These are phyloP conservation scores for Neonectria coccinea DNA, from an alignment of 2,329 filamentous ascomycete genomes.

Conservation along the genomic window DNA sequence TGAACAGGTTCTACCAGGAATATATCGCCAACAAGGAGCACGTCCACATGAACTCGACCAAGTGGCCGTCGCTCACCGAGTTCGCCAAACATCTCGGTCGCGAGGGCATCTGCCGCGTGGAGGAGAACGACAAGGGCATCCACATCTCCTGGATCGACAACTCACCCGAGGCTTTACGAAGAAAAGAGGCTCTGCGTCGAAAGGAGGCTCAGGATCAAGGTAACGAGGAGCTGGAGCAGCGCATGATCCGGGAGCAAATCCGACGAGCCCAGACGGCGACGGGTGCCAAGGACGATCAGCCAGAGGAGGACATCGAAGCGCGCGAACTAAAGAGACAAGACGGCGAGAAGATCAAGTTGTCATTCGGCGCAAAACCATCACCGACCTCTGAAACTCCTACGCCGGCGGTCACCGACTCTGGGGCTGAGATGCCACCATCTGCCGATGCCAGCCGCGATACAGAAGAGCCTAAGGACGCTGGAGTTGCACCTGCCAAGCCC, in stretches of 20 bases:
- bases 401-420: conserved; percentile 20
- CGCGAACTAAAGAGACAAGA: conserved; percentile 70
- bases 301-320: conserved; percentile 56
- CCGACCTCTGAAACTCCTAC: conserved; percentile 38
- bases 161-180: conserved; percentile 82
- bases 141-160: conserved; percentile 94
- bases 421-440: conserved; percentile 23
- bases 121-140: conserved; percentile 88
- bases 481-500: conserved; percentile 48
- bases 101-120: conserved; percentile 89
- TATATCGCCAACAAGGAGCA: conserved; percentile 91
- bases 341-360: conserved; percentile 81
- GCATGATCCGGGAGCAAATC: conserved; percentile 86
- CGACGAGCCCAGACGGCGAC: conserved; percentile 72
- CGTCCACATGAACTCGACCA: conserved; percentile 93
- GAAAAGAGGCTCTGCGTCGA: conserved; percentile 83
- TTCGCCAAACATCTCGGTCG: conserved; percentile 88
- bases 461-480: conserved; percentile 25
- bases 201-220: conserved; percentile 91
- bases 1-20: conserved; percentile 95
- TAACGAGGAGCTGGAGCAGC: conserved; percentile 90
- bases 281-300: conserved; percentile 55
- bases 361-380: conserved; percentile 66
- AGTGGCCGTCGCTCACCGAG: conserved; percentile 88
- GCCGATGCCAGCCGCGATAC: conserved; percentile 14